Conservation (phyloP, 805 yeast species). For the Kurtzmaniella fragi region DNA sequence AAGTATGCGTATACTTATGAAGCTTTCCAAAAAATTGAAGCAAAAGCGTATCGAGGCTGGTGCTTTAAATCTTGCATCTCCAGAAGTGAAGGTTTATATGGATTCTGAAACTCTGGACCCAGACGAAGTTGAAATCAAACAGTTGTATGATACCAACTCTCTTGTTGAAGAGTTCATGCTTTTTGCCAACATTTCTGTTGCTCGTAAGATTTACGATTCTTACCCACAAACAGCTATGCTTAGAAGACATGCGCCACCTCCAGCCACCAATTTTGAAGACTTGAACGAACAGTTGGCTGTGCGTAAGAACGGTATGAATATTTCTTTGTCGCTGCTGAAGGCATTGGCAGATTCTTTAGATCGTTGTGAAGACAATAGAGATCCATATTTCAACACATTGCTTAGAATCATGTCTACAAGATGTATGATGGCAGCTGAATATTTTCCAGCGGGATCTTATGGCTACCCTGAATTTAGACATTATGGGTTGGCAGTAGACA, state of each 20-base stretch:
- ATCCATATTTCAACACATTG: conserved; percentile 88
- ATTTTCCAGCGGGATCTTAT: conserved; percentile 85
- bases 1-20: conserved; percentile 80
- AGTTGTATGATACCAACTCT: conserved; percentile 85
- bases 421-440: conserved; percentile 99
- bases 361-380: conserved; percentile 74
- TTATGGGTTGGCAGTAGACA: conserved; percentile 96
- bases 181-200: conserved; percentile 94
- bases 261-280: conserved; percentile 84
- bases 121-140: conserved; percentile 87
- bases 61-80: conserved; percentile 94
- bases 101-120: conserved; percentile 98
- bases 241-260: conserved; percentile 97
- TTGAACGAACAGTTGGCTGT: conserved; percentile 85
- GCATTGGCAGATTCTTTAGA: conserved; percentile 93
- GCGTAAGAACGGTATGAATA: conserved; percentile 61
- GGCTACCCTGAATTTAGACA: conserved; percentile 91
- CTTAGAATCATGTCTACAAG: conserved; percentile 96
- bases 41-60: conserved; percentile 89
- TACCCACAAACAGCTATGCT: conserved; percentile 98
- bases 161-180: conserved; percentile 98
- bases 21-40: conserved; percentile 77
- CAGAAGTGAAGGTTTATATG: conserved; percentile 96
- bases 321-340: conserved; percentile 80
- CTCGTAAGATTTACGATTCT: conserved; percentile 84